phyloP scores from a whole-genome alignment of 371 early-diverging fungal genomes.

The Ordospora colligata region DNA sequence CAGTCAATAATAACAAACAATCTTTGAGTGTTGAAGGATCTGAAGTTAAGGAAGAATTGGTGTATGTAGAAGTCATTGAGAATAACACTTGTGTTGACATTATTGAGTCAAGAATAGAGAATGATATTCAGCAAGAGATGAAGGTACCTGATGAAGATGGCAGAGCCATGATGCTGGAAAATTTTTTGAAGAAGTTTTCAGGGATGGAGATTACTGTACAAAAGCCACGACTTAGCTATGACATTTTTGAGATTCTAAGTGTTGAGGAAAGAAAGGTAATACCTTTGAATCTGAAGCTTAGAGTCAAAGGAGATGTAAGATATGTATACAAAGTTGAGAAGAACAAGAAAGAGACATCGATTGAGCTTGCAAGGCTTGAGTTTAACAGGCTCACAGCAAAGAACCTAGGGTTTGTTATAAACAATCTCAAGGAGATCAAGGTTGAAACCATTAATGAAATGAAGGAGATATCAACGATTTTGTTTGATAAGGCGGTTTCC shows the following conservation, averaged over 20 bases:
- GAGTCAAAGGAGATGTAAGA: neutral
- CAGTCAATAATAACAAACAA: neutral
- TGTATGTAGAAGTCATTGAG: neutral
- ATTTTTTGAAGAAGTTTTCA: slow-evolving; percentile 6
- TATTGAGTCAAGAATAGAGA: neutral
- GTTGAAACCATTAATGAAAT: slow-evolving; percentile 39
- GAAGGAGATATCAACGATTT: slow-evolving; percentile 39
- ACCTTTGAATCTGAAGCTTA: neutral
- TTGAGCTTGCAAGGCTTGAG: slow-evolving; percentile 35
- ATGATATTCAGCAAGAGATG: neutral
- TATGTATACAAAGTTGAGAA: slow-evolving; percentile 8
- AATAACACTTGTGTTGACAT: neutral
- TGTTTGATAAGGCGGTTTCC: slow-evolving; percentile 45
- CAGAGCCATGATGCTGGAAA: slow-evolving; percentile 5
- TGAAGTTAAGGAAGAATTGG: neutral
- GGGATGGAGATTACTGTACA: neutral
- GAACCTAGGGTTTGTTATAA: slow-evolving; percentile 12
- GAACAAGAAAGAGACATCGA: slow-evolving; percentile 16
- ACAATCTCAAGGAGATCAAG: slow-evolving; percentile 7
- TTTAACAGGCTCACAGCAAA: slow-evolving; percentile 38
- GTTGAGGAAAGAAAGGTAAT: slow-evolving; percentile 2
- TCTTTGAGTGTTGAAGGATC: neutral
- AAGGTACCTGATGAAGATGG: neutral
- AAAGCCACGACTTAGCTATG: neutral
- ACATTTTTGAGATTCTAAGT: slow-evolving; percentile 12